Conservation (phyloP, 2,329 filamentous ascomycete genomes). For the Curvularia sp. region DNA sequence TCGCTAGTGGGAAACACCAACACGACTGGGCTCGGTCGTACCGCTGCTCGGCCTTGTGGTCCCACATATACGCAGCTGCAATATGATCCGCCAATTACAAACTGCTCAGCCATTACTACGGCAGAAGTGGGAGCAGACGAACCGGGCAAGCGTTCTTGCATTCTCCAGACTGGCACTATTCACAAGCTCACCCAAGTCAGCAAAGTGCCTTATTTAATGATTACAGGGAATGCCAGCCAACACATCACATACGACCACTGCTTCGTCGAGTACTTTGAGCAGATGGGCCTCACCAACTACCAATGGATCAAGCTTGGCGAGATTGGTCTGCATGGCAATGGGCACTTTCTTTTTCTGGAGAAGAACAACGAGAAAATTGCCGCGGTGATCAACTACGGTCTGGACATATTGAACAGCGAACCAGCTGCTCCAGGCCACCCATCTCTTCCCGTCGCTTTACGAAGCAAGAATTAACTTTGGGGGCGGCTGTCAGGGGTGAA, state of each 20-base stretch:
- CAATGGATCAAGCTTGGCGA: conserved; percentile 57
- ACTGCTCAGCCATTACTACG: conserved; percentile 26
- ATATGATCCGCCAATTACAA: conserved; percentile 23
- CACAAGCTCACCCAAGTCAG: conserved; percentile 27
- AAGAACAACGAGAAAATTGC: conserved; percentile 59
- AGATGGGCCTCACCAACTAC: conserved; percentile 54
- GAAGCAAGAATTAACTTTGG: background rate
- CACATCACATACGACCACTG: conserved; percentile 47
- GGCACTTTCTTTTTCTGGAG: conserved; percentile 63
- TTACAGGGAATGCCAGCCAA: conserved; percentile 41
- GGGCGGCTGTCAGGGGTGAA: too few species aligned
- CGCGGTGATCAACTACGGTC: conserved; percentile 19
- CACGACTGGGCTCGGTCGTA: conserved; percentile 19
- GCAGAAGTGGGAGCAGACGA: conserved; percentile 20
- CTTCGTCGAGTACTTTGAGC: conserved; percentile 35
- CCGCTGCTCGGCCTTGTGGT: conserved; percentile 27
- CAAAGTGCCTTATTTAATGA: conserved; percentile 40
- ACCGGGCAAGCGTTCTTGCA: conserved; percentile 23
- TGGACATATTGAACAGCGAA: conserved; percentile 7
- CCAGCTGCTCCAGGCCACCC: conserved; percentile 7
- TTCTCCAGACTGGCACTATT: conserved; percentile 27
- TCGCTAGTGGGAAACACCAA: conserved; percentile 12
- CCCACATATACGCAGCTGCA: conserved; percentile 28
- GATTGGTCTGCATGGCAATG: conserved; percentile 60
- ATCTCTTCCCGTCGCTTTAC: background rate